Evolutionary conservation across 169 alveolate genomes (phyloP).

Genomic region (Theileria annulata): DNA sequence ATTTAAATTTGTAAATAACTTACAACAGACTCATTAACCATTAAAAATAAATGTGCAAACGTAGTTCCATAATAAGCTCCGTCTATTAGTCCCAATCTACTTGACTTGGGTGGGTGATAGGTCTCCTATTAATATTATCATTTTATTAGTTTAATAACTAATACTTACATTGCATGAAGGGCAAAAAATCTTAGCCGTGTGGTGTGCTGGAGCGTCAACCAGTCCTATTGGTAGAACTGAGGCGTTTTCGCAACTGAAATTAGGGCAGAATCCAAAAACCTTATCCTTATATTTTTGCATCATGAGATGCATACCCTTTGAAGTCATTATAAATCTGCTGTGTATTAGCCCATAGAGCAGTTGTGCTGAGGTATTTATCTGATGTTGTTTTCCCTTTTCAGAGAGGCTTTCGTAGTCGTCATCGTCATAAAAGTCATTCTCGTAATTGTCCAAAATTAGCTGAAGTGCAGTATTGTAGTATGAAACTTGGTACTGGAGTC

Average conservation of each 20-base stretch:
- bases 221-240: constrained; percentile 89
- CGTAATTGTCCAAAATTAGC: constrained; percentile 84
- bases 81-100: constrained; percentile 80
- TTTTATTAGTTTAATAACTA: not conserved
- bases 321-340: constrained; percentile 85
- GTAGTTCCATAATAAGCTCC: constrained; percentile 93
- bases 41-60: constrained; percentile 84
- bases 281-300: constrained; percentile 83
- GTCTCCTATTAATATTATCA: constrained; percentile 59
- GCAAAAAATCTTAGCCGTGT: constrained; percentile 89
- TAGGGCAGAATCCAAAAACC: constrained; percentile 88
- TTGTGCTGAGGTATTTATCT: constrained; percentile 83
- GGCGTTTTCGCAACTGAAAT: constrained; percentile 82
- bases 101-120: constrained; percentile 78
- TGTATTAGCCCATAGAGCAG: constrained; percentile 89
- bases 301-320: constrained; percentile 89
- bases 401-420: constrained; percentile 71
- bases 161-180: constrained; percentile 85
- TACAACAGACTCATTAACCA: constrained; percentile 64
- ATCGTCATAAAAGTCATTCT: constrained; percentile 81
- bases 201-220: constrained; percentile 84
- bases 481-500: constrained; percentile 78
- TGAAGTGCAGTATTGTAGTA: constrained; percentile 85
- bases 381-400: constrained; percentile 72
- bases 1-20: constrained; percentile 7